Percentiles rank a stretch among this genome's conserved stretches.
Conservation (phyloP, 208 protist genomes). For the Wallacemonas collosoma region DNA sequence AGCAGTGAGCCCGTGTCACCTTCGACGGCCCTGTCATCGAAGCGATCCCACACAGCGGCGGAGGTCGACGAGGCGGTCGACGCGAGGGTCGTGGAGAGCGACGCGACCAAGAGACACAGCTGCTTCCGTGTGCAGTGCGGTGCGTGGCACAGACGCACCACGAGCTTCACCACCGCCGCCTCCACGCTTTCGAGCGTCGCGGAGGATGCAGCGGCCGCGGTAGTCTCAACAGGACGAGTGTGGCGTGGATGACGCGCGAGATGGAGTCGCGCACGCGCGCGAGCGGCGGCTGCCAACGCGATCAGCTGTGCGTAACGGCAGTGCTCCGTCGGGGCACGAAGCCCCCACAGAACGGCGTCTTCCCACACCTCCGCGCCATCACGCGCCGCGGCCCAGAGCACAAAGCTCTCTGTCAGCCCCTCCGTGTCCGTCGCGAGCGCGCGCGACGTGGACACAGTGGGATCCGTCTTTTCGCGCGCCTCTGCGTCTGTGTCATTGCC, state of each 20-base stretch:
- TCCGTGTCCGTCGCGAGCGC: conserved; percentile 22
- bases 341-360: conserved; percentile 28
- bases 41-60: neutral
- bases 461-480: too few species aligned
- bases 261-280: neutral
- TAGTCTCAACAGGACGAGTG: too few species aligned
- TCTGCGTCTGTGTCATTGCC: too few species aligned
- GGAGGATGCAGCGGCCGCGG: too few species aligned
- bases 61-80: neutral
- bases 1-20: neutral
- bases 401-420: conserved; percentile 34
- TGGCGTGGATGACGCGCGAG: neutral
- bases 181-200: neutral
- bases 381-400: conserved; percentile 37
- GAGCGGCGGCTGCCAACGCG: conserved; percentile 26
- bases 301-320: conserved; percentile 42
- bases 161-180: neutral
- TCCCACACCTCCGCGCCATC: conserved; percentile 13
- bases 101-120: conserved; percentile 33
- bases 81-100: conserved; percentile 15
- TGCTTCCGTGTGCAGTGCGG: conserved; percentile 32
- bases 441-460: neutral
- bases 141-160: neutral
- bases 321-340: conserved; percentile 21
- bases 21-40: neutral